Conservation (phyloP, 2,329 filamentous ascomycete species). For the Venturia effusa region DNA sequence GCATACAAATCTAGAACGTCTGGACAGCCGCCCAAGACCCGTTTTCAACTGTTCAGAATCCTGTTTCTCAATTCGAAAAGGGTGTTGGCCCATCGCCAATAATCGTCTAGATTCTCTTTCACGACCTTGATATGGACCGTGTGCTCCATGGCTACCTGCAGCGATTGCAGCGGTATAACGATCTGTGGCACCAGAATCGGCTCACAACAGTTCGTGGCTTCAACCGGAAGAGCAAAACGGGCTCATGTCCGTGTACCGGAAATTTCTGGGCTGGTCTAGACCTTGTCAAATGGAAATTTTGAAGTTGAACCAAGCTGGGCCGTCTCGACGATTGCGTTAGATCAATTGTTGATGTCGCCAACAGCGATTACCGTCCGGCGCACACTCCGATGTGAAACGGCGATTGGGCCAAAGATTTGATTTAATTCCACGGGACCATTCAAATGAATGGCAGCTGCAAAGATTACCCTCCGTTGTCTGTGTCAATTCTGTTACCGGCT, state of each 20-base stretch:
- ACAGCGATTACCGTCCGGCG: too few relatives aligned
- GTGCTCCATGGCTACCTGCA: background rate
- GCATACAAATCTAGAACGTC: background rate
- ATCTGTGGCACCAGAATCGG: background rate
- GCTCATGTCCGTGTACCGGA: background rate
- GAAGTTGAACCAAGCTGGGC: background rate
- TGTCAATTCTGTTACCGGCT: background rate
- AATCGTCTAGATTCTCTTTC: background rate
- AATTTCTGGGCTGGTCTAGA: background rate
- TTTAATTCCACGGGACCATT: background rate
- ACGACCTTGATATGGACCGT: background rate
- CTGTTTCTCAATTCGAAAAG: background rate
- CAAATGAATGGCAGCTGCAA: background rate
- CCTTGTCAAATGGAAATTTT: background rate
- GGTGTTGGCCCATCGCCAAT: background rate
- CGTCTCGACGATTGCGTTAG: too few relatives aligned
- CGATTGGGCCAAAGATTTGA: background rate
- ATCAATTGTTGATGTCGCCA: too few relatives aligned
- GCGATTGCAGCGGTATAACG: background rate
- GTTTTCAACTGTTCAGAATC: background rate
- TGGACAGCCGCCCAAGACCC: background rate
- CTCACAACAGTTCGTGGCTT: background rate
- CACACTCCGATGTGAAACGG: too few relatives aligned
- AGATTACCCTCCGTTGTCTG: background rate
- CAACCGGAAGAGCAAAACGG: background rate